Conservation (phyloP, 768 basidiomycete genomes). For the Mycena belliarum region DNA sequence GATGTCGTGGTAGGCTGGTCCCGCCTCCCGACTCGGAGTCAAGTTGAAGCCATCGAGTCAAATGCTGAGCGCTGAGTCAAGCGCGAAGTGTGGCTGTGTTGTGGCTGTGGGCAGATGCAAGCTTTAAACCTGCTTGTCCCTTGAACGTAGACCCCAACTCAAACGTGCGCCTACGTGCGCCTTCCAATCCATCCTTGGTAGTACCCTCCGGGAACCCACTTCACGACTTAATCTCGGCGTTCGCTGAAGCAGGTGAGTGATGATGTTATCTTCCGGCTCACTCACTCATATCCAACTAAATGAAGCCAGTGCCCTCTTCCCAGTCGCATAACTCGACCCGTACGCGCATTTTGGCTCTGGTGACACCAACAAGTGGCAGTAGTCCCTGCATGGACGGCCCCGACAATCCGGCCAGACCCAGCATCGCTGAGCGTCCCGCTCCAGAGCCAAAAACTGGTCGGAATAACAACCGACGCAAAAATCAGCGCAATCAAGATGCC, state of each 20-base stretch:
- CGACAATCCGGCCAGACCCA: conserved; percentile 18
- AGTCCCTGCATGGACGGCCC: conserved; percentile 19
- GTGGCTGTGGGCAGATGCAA: too few species aligned
- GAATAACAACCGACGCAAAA: conserved; percentile 18
- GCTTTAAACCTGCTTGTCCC: background rate
- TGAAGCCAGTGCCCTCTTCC: background rate
- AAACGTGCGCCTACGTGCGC: background rate
- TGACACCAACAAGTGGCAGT: conserved; percentile 6
- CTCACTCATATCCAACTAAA: background rate
- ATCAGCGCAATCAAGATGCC: conserved; percentile 9
- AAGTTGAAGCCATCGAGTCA: too few species aligned
- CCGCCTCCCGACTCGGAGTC: too few species aligned
- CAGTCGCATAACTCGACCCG: background rate
- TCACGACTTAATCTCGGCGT: background rate
- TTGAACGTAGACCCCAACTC: background rate
- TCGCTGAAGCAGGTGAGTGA: background rate
- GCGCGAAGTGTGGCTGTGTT: too few species aligned
- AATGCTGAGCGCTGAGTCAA: too few species aligned
- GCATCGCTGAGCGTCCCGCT: conserved; percentile 8
- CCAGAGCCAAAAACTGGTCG: conserved; percentile 16
- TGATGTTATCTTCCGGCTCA: background rate
- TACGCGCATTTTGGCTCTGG: conserved; percentile 5
- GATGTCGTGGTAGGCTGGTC: too few species aligned
- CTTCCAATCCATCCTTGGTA: background rate
- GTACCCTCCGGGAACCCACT: background rate